Evolutionary conservation across 177 flowering plant genomes (phyloP), one percentile per base, ranked within the genome.

Genomic region (Vitis hybrid): DNA sequence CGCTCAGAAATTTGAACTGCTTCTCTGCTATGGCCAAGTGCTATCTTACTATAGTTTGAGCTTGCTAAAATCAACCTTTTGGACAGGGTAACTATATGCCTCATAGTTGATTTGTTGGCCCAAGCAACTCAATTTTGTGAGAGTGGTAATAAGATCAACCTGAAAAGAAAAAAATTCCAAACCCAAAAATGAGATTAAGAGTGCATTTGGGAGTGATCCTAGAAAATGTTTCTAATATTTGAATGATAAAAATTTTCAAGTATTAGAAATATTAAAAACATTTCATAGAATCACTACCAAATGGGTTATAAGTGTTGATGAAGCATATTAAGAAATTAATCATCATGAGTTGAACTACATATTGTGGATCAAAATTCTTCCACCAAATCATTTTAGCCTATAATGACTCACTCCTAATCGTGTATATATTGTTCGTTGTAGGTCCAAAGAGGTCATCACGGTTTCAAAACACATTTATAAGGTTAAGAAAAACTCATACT

Each of bases 71-170:
- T 95, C 97, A 63, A 92, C 75, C 62, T 76, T 89, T 64, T 65
- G 62, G 34, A 81, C 83, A 13, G 97, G 93, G 77, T 92, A 92
- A 26, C 96, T 66, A 70, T 91, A 93, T n/a, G 99, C 99, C 74
- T 95, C 97, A 52, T 90, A 91, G 61, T 93, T 92, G 71, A 95
- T 90, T 71, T 83, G 67, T 68, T 92, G 99, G 19, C 98, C 99
- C 79, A 92, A 73, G 70, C 78, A 52, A 75, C 98, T 83, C 73
- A 95, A 52, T 67, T 92, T 95, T 58, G 99, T 95, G 49, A 95
- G 81, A 32, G 96, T 81, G 23, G 96, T 92, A 64, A 95, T 95
- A 63, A 92, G 82, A 69, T 92, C 98, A 69, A 95, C 99, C 99
- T 92, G 85, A 51, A 68, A 76, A 51, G 50, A 63, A 73, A 18